Conservation (phyloP, 352 stramenopile species). For the Globisporangium irregulare region DNA sequence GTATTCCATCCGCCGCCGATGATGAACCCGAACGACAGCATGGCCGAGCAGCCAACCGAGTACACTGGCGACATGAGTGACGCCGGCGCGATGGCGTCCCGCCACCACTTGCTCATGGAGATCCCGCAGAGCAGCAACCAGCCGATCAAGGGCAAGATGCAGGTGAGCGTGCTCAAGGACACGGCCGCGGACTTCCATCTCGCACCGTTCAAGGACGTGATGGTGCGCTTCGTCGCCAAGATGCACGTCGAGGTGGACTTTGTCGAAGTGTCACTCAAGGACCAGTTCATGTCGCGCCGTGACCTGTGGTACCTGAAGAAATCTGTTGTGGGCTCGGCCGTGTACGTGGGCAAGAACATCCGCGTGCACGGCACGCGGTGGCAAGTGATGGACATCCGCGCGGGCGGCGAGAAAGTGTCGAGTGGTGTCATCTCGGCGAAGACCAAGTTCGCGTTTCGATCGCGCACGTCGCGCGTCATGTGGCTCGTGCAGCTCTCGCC, state of each 20-base stretch:
- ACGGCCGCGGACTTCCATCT: slow-evolving; percentile 71
- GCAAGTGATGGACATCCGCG: slow-evolving; percentile 90
- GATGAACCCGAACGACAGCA: slow-evolving; percentile 11
- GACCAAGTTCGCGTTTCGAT: slow-evolving; percentile 96
- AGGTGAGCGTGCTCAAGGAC: slow-evolving; percentile 83
- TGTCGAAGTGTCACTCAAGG: slow-evolving; percentile 89
- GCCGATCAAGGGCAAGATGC: slow-evolving; percentile 73
- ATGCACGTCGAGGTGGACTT: slow-evolving; percentile 79
- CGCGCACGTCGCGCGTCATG: slow-evolving; percentile 94
- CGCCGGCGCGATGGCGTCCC: slow-evolving; percentile 19
- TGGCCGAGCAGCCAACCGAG: slow-evolving; percentile 18
- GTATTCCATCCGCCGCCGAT: slow-evolving; percentile 55
- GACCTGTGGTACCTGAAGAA: slow-evolving; percentile 88
- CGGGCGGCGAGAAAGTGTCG: slow-evolving; percentile 73
- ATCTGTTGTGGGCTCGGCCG: slow-evolving; percentile 56
- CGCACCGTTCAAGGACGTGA: slow-evolving; percentile 75
- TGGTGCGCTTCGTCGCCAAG: slow-evolving; percentile 80
- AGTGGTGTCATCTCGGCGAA: slow-evolving; percentile 93
- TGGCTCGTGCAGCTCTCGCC: slow-evolving; percentile 97
- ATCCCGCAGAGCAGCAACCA: slow-evolving; percentile 61
- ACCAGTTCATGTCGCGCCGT: slow-evolving; percentile 91
- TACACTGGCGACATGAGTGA: slow-evolving; percentile 13
- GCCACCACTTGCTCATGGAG: slow-evolving; percentile 76
- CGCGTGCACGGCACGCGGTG: slow-evolving; percentile 68
- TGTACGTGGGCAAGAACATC: slow-evolving; percentile 81